These are phyloP conservation scores for Metarhizium sp. DNA, from an alignment of 2,329 filamentous ascomycete genomes.

Conservation along the genomic window DNA sequence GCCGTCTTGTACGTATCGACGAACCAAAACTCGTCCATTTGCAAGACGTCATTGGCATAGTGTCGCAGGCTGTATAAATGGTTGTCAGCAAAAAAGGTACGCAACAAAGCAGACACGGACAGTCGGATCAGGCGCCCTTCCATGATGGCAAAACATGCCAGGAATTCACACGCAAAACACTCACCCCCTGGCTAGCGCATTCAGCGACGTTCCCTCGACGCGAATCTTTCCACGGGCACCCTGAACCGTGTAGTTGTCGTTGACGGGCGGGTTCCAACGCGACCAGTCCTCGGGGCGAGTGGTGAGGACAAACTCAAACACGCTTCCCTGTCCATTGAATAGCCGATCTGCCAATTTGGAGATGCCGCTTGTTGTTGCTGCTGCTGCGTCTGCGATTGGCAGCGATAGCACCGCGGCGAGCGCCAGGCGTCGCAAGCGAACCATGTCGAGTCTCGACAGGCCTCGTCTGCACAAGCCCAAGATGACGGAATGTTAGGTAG, in stretches of 20 bases:
- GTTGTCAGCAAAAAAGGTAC: not conserved
- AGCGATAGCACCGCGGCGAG: not conserved
- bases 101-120: not conserved
- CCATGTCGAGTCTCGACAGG: not conserved
- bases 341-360: slow-evolving; percentile 10
- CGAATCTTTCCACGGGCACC: slow-evolving; percentile 8
- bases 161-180: not conserved
- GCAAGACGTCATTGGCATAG: slow-evolving; percentile 11
- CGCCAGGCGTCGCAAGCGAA: not conserved
- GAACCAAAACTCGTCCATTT: slow-evolving; percentile 12
- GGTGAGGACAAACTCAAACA: slow-evolving; percentile 10
- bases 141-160: not conserved
- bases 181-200: slow-evolving; percentile 13
- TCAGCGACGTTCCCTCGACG: slow-evolving; percentile 12
- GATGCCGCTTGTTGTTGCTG: slow-evolving; percentile 8
- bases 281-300: slow-evolving; percentile 8
- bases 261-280: slow-evolving; percentile 11
- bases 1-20: slow-evolving; percentile 3
- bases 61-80: slow-evolving; percentile 8
- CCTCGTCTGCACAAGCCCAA: not conserved
- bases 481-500: not conserved
- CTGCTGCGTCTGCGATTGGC: not conserved
- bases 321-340: slow-evolving; percentile 6
- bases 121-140: not conserved
- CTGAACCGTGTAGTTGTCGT: slow-evolving; percentile 13